A percentile compares a stretch with the other conserved stretches of the same genome.
These are phyloP conservation scores for Epichloe brachyelytri DNA, from an alignment of 2,329 filamentous ascomycete genomes.

Conservation along the genomic window DNA sequence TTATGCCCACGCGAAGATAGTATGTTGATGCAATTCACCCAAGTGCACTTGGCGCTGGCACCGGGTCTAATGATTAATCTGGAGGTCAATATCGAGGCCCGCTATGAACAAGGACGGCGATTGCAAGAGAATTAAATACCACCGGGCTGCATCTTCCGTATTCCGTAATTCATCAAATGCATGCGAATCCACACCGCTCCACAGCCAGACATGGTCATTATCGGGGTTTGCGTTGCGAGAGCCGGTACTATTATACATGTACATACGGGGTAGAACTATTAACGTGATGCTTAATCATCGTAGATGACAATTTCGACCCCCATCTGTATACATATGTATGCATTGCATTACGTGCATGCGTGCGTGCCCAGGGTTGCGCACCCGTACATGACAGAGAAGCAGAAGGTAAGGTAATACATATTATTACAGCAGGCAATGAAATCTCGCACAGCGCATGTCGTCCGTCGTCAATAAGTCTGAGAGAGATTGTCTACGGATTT, in stretches of 20 bases:
- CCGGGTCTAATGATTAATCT: too few relatives aligned
- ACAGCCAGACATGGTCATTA: not conserved
- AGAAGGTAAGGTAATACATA: not conserved
- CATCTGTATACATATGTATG: not conserved
- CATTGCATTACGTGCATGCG: not conserved
- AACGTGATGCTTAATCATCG: not conserved
- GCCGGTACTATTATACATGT: not conserved
- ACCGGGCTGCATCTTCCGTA: not conserved
- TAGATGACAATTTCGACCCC: too few relatives aligned
- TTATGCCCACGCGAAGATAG: too few relatives aligned
- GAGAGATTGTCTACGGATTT: not conserved
- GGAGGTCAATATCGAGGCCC: too few relatives aligned
- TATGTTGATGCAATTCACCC: too few relatives aligned
- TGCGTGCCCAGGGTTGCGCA: not conserved
- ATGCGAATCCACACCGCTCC: not conserved
- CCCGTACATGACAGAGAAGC: not conserved
- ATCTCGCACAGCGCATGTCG: not conserved
- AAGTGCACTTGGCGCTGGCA: too few relatives aligned
- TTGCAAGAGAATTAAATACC: not conserved
- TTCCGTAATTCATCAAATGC: not conserved
- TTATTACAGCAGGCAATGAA: not conserved
- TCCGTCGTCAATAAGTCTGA: not conserved
- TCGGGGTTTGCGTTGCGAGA: constrained; percentile 1
- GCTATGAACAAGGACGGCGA: too few relatives aligned
- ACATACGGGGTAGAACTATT: not conserved